phyloP scores from a whole-genome alignment of 305 asterid species.

The Euphrasia arctica region DNA sequence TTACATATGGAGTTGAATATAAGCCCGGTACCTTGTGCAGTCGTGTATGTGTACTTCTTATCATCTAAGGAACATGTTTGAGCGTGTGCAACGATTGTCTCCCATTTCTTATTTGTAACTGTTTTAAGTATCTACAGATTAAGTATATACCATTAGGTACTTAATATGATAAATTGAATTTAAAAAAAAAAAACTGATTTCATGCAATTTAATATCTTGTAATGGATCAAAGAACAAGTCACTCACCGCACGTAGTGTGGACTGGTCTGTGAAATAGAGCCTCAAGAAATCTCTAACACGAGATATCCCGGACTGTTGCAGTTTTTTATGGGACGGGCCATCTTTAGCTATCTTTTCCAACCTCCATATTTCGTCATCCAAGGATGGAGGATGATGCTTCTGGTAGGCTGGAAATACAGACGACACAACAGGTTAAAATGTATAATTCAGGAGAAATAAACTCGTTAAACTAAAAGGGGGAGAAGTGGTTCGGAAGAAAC shows the following conservation, averaged over 20 bases:
- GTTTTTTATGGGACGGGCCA: constrained; percentile 55
- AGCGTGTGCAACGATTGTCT: constrained; percentile 59
- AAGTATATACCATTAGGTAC: constrained; percentile 18
- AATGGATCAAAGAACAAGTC: constrained; percentile 20
- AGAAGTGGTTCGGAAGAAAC: constrained; percentile 9
- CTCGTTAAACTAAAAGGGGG: constrained; percentile 4
- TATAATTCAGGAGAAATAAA: too few species aligned
- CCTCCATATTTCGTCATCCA: constrained; percentile 75
- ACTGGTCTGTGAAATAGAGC: constrained; percentile 34
- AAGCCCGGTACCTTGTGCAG: constrained; percentile 38
- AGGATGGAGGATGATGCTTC: constrained; percentile 73
- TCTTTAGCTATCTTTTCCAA: constrained; percentile 77
- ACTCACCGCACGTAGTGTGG: constrained; percentile 56
- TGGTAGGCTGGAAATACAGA: constrained; percentile 54
- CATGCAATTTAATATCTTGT: neutral
- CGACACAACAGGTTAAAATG: too few species aligned
- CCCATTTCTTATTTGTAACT: constrained; percentile 60
- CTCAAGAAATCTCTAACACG: constrained; percentile 61
- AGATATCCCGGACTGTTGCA: constrained; percentile 34
- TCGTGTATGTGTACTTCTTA: constrained; percentile 40
- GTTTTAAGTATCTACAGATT: constrained; percentile 53
- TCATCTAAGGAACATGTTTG: constrained; percentile 44
- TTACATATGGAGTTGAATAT: constrained; percentile 53
- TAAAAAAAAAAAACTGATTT: neutral
- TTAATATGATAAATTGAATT: neutral